Base-by-base conservation (phyloP, 768 basidiomycete species). In the Tephrocybe sp. region DNA sequence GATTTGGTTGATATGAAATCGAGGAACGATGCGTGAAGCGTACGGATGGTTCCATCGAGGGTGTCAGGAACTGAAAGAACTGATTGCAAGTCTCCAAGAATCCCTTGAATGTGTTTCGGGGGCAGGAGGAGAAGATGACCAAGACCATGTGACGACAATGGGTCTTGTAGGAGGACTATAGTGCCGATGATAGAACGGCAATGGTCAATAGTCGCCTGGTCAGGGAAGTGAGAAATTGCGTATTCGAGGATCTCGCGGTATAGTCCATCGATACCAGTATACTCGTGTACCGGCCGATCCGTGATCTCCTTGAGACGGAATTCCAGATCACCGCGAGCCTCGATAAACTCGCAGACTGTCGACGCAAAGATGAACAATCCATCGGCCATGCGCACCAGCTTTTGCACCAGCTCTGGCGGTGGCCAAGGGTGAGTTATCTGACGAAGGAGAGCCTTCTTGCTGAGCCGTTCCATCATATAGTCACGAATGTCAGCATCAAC, bases 401-500 rank as follows among this genome's bases (percentile, higher is more conserved):
- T 53, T 29, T 11, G 9, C 12, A 60, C 48, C 7, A 47, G 34
- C 9, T 58, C 55, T 15, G 48, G 49, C 4, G 53, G 50, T 15
- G 59, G 61, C 59, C 61, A 62, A 21, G 55, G 47, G 16, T 25
- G 42, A n/a, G 22, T 39, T 16, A 56, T 27, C 8, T 42, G 22
- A 16, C 55, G 50, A 42, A 52, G 47, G 7, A 43, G 31, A 3
- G 44, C 45, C 10, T 54, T 50, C 15, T 49, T 48, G 24, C 27
- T 42, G 18, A 47, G 52, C 23, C 52, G 40, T 8, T 42, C 34
- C 16, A 49, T 16, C 44, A 54, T 39, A 9, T 52, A 51, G 22
- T 56, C 55, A 18, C 44, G 50, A 38, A 65, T 65, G 47, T 64
- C 64, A 2, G 47, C 47, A 46, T 57, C 51, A 9, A 63, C 57